Percentiles rank a stretch among this genome's conserved stretches.
Evolutionary conservation across 176 grass and related monocot species (phyloP).

Genomic region (Cymbopogon citratus): DNA sequence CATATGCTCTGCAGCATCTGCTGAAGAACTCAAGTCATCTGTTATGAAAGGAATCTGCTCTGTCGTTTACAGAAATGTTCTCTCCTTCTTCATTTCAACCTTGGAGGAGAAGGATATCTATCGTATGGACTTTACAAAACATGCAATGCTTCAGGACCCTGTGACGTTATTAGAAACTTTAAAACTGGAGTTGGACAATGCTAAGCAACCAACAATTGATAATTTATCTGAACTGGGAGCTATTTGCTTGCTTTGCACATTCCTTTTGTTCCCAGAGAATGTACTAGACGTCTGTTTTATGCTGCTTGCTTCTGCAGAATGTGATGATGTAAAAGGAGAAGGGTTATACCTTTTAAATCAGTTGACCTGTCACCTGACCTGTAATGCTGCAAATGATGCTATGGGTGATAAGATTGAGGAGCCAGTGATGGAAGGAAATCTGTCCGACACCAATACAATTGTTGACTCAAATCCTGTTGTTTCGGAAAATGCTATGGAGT

Average conservation of each 20-base stretch:
- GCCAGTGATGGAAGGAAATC: slow-evolving; percentile 30
- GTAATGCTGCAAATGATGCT: slow-evolving; percentile 35
- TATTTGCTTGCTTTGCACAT: slow-evolving; percentile 74
- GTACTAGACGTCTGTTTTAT: slow-evolving; percentile 73
- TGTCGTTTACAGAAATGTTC: slow-evolving; percentile 60
- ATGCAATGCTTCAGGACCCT: slow-evolving; percentile 53
- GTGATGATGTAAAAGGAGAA: slow-evolving; percentile 50
- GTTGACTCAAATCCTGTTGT: slow-evolving; percentile 26
- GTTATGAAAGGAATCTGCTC: slow-evolving; percentile 76
- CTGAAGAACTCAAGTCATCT: slow-evolving; percentile 70
- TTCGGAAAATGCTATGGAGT: slow-evolving; percentile 33
- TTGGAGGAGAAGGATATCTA: slow-evolving; percentile 84
- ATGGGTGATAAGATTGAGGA: slow-evolving; percentile 24
- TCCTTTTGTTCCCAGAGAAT: slow-evolving; percentile 71
- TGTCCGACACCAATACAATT: slow-evolving; percentile 25
- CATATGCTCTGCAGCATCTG: slow-evolving; percentile 76
- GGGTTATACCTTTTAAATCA: slow-evolving; percentile 78
- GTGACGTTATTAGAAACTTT: slow-evolving; percentile 47
- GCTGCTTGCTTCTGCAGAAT: slow-evolving; percentile 56
- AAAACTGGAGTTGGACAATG: slow-evolving; percentile 51
- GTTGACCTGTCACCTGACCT: slow-evolving; percentile 54
- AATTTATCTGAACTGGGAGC: slow-evolving; percentile 68
- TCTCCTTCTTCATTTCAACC: slow-evolving; percentile 82
- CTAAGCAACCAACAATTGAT: slow-evolving; percentile 32
- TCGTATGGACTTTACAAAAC: slow-evolving; percentile 41